Evolutionary conservation across 2,329 filamentous ascomycete genomes (phyloP).

Genomic region (Colletotrichum filicis): DNA sequence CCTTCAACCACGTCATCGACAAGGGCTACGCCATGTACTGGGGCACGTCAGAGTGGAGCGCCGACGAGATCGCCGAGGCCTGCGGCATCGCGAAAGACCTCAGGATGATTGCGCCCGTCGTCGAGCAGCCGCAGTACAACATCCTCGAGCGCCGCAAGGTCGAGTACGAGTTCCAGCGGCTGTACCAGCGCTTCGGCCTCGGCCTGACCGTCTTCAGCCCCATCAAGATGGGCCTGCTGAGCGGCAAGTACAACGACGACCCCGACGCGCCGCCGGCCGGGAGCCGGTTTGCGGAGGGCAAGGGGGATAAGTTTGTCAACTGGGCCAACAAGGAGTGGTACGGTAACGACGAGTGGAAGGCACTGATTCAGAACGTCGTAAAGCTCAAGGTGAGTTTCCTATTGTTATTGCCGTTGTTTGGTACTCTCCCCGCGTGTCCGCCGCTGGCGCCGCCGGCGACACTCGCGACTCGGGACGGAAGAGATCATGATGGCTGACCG

Average conservation of each 20-base stretch:
- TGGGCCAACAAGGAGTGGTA: slow-evolving; percentile 60
- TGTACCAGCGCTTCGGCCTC: slow-evolving; percentile 68
- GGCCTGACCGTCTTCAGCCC: slow-evolving; percentile 73
- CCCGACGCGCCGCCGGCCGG: slow-evolving; percentile 64
- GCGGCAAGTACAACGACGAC: slow-evolving; percentile 73
- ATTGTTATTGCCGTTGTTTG: neutral
- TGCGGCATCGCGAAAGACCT: slow-evolving; percentile 69
- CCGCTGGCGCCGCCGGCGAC: neutral
- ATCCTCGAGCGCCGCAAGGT: slow-evolving; percentile 70
- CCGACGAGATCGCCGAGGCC: slow-evolving; percentile 74
- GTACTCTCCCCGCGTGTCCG: no score
- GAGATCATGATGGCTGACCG: slow-evolving; percentile 4
- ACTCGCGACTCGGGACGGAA: neutral
- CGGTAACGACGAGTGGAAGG: slow-evolving; percentile 67
- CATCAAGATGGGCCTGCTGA: slow-evolving; percentile 67
- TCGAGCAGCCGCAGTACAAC: slow-evolving; percentile 78
- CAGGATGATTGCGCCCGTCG: slow-evolving; percentile 69
- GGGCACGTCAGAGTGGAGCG: slow-evolving; percentile 77
- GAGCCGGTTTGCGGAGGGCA: slow-evolving; percentile 68
- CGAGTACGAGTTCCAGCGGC: slow-evolving; percentile 70
- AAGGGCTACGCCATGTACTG: slow-evolving; percentile 77
- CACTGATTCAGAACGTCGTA: slow-evolving; percentile 56
- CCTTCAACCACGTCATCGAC: slow-evolving; percentile 77
- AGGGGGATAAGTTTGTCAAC: slow-evolving; percentile 63
- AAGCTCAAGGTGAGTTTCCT: slow-evolving; percentile 47